Conservation (phyloP, 495 filamentous ascomycete species). For the Apodospora peruviana region DNA sequence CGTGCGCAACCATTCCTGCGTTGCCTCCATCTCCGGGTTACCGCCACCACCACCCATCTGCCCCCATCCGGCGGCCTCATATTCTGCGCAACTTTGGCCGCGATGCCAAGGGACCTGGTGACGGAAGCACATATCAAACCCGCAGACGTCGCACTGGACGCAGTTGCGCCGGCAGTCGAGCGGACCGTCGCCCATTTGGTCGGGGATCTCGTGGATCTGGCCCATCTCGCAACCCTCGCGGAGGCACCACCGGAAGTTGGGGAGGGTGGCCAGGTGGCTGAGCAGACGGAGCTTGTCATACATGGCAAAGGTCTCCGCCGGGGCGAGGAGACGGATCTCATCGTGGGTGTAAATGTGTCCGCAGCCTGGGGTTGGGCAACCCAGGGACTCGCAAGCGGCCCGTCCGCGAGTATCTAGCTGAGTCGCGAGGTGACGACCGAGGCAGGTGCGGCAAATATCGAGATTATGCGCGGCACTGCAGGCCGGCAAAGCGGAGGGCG, state of each 20-base stretch:
- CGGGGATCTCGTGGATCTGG: constrained; percentile 25
- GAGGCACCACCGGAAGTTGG: constrained; percentile 36
- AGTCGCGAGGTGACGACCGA: constrained; percentile 2
- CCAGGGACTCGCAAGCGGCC: not conserved
- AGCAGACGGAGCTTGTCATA: constrained; percentile 22
- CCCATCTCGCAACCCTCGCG: constrained; percentile 26
- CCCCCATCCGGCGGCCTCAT: constrained; percentile 7
- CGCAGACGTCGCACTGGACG: constrained; percentile 31
- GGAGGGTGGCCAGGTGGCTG: constrained; percentile 19
- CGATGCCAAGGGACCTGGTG: constrained; percentile 34
- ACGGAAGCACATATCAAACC: constrained; percentile 29
- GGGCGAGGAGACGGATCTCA: constrained; percentile 5
- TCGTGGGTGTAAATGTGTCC: constrained; percentile 6
- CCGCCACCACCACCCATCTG: too few relatives aligned
- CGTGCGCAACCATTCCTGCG: constrained; percentile 1
- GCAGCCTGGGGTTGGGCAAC: constrained; percentile 9
- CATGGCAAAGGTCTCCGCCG: constrained; percentile 3
- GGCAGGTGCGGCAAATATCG: constrained; percentile 10
- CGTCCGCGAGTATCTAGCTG: constrained; percentile 6
- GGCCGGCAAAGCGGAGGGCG: not conserved
- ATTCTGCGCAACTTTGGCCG: constrained; percentile 34
- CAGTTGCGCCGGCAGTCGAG: constrained; percentile 6
- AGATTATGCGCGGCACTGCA: constrained; percentile 6
- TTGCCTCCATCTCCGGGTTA: constrained; percentile 1
- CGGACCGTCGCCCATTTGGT: constrained; percentile 10